These are phyloP conservation scores for Saksenaea vasiformis DNA, from an alignment of 371 early-diverging fungal species.

Conservation along the genomic window DNA sequence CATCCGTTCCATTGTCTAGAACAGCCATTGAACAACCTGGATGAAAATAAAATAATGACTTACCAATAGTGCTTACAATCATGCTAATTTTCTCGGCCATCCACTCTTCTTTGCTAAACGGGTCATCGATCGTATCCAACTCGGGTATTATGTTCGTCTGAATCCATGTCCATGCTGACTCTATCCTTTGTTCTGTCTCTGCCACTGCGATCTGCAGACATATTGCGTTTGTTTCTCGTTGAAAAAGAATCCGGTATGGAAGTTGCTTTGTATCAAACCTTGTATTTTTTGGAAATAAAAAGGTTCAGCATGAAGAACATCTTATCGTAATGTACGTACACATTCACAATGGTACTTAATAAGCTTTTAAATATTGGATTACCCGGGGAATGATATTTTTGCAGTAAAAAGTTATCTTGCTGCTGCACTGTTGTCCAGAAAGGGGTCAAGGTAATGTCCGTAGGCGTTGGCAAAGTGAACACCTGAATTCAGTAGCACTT, in stretches of 20 bases:
- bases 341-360: constrained; percentile 76
- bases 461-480: constrained; percentile 42
- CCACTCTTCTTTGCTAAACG: constrained; percentile 79
- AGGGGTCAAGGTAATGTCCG: constrained; percentile 36
- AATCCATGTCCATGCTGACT: constrained; percentile 91
- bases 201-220: constrained; percentile 70
- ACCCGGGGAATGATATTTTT: constrained; percentile 64
- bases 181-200: constrained; percentile 77
- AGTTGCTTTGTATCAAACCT: constrained; percentile 90
- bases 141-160: constrained; percentile 80
- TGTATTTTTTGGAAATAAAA: background rate
- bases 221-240: constrained; percentile 52
- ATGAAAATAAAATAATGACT: constrained; percentile 3
- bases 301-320: background rate
- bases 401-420: constrained; percentile 68
- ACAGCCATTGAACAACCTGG: background rate
- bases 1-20: constrained; percentile 71
- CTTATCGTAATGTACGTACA: constrained; percentile 42
- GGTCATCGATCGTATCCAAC: constrained; percentile 76
- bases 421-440: constrained; percentile 66
- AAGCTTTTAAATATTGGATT: constrained; percentile 56
- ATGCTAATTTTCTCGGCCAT: constrained; percentile 88
- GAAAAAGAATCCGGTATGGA: constrained; percentile 87
- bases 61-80: constrained; percentile 79
- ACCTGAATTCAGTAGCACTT: constrained; percentile 17